A percentile compares a stretch with the other conserved stretches of the same genome.
phyloP scores from a whole-genome alignment of 2,329 filamentous ascomycete species.

The Penicillium fuscoglaucum region DNA sequence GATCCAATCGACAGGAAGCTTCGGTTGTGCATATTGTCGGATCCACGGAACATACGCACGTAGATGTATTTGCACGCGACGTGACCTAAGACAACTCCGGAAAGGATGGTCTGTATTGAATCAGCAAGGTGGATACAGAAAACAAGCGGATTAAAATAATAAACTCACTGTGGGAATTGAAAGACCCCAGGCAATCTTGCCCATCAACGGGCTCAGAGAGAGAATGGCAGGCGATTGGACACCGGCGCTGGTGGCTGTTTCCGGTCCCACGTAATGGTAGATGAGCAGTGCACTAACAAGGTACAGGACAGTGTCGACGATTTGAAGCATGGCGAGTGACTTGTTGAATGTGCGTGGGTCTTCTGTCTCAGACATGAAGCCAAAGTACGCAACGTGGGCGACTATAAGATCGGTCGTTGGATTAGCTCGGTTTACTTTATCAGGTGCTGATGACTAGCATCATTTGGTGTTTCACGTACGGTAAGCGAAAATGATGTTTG shows the following conservation, averaged over 20 bases:
- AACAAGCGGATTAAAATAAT: not conserved
- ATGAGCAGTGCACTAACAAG: constrained; percentile 65
- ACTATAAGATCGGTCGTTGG: constrained; percentile 16
- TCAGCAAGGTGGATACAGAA: not conserved
- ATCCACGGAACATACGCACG: constrained; percentile 61
- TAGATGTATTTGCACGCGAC: constrained; percentile 68
- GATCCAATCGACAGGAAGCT: constrained; percentile 52
- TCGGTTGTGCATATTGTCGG: constrained; percentile 53
- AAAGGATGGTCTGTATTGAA: constrained; percentile 58
- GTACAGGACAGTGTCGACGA: constrained; percentile 62
- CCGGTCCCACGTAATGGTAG: constrained; percentile 64
- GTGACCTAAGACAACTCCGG: constrained; percentile 67
- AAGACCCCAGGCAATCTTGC: constrained; percentile 66
- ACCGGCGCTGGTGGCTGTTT: constrained; percentile 18
- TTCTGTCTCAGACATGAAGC: constrained; percentile 64
- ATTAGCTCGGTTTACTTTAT: not conserved
- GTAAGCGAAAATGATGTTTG: constrained; percentile 71
- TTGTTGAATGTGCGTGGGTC: constrained; percentile 61
- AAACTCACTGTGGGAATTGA: constrained; percentile 60
- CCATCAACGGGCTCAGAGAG: constrained; percentile 56
- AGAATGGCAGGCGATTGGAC: constrained; percentile 67
- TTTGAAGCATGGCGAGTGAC: constrained; percentile 63
- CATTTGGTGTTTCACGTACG: constrained; percentile 33
- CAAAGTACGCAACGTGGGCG: constrained; percentile 67
- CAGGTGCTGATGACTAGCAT: not conserved